Evolutionary conservation across 1,139 yeast species (phyloP), one percentile per base, ranked within the genome.

Genomic region (Suhomyces terraborum): DNA sequence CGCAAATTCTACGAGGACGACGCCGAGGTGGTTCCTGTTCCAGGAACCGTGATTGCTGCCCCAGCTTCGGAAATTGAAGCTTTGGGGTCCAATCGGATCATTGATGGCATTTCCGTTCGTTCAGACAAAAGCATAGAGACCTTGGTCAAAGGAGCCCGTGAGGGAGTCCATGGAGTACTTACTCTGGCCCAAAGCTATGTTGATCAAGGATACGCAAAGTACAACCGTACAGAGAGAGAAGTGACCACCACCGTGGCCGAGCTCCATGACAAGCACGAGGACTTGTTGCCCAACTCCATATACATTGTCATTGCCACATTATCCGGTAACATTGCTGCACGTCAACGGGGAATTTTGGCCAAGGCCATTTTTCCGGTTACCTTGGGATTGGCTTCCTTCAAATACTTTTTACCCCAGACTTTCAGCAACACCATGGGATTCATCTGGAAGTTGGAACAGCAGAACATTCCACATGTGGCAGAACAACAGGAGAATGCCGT

Each of bases 321-420:
- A 53, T 70, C 94, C 4, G 98, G 97, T 39, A 79, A 88, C 21
- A 82, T 93, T 36, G 60, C 86, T 38, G 80, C 95, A 3, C 88
- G 96, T 57, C 82, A 82, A 54, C 76, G 88, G 47, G 79, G 81
- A 35, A 46, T 84, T 10, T 40, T 84, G 4, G 61, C 87, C 12
- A 81, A 84, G 54, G 66, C 76, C 4, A 49, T 79, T 1, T 71
- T 81, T 9, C 98, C 98, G 2, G 45, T 84, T 3, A 64, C 74
- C 0, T 73, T 86, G 38, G 96, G 95, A 12, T 52, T 79, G 14
- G 76, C 75, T 9, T 83, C 95, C 1, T 88, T 89, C 66, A 78
- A 73, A 45, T 77, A 81, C 62, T 83, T 85, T 51, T 73, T 91
- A 53, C 98, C 98, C 19, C 66, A 74, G 33, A 89, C 98, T 0